These are phyloP conservation scores for Nakazawaea wyomingensis DNA, from an alignment of 805 yeast species.

Conservation along the genomic window DNA sequence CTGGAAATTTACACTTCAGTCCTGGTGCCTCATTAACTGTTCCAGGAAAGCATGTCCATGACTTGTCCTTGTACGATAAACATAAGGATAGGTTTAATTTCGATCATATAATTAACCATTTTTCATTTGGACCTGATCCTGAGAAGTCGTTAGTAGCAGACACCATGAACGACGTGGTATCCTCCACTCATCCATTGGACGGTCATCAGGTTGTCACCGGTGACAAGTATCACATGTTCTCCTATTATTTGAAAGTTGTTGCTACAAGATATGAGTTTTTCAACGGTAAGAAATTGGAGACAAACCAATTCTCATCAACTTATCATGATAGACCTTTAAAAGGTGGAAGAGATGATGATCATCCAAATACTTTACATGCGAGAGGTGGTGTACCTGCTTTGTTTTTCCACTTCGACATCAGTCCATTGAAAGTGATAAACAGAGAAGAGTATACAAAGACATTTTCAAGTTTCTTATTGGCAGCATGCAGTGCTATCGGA, in stretches of 20 bases:
- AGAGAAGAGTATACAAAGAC: conserved; percentile 68
- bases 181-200: conserved; percentile 65
- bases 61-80: conserved; percentile 63
- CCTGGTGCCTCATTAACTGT: conserved; percentile 77
- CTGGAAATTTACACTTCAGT: conserved; percentile 92
- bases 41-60: conserved; percentile 72
- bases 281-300: conserved; percentile 50
- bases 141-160: conserved; percentile 17
- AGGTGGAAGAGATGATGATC: conserved; percentile 91
- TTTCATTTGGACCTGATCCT: conserved; percentile 73
- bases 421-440: conserved; percentile 88
- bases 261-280: conserved; percentile 79
- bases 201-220: conserved; percentile 35
- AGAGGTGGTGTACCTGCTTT: conserved; percentile 91
- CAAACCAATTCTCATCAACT: conserved; percentile 89
- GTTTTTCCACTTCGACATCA: conserved; percentile 82
- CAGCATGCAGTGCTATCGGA: conserved; percentile 84
- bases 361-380: conserved; percentile 76
- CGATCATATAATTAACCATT: conserved; percentile 71
- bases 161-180: conserved; percentile 24
- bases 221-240: conserved; percentile 56
- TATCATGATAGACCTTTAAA: conserved; percentile 76
- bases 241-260: conserved; percentile 85
- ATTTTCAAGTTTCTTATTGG: conserved; percentile 77
- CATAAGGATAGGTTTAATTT: conserved; percentile 59